phyloP scores from a whole-genome alignment of 2,329 filamentous ascomycete species.

The Xylariaceae sp. region DNA sequence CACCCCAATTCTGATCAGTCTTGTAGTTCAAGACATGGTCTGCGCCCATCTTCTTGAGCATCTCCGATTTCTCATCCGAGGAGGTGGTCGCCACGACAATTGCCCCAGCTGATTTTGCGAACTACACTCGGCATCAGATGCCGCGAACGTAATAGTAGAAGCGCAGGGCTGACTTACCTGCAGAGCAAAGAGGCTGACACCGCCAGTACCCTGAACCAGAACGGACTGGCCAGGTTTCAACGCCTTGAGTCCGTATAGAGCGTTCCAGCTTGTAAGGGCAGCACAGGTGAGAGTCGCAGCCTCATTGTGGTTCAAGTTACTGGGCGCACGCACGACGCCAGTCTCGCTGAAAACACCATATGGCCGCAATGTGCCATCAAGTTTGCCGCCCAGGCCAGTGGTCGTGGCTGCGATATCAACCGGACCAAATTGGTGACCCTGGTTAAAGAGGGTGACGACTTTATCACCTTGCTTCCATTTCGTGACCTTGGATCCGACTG shows the following conservation, averaged over 20 bases:
- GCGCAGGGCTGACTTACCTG: slow-evolving; percentile 31
- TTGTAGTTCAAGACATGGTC: slow-evolving; percentile 50
- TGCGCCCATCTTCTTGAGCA: slow-evolving; percentile 44
- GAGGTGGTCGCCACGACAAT: slow-evolving; percentile 47
- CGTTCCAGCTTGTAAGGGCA: slow-evolving; percentile 63
- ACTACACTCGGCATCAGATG: slow-evolving; percentile 26
- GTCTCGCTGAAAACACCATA: slow-evolving; percentile 65
- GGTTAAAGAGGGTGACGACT: slow-evolving; percentile 60
- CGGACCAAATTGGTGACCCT: slow-evolving; percentile 46
- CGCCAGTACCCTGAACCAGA: slow-evolving; percentile 67
- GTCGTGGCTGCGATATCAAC: slow-evolving; percentile 31
- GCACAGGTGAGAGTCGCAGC: slow-evolving; percentile 58
- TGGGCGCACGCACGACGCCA: slow-evolving; percentile 62
- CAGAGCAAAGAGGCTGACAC: slow-evolving; percentile 63
- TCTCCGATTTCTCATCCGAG: slow-evolving; percentile 40
- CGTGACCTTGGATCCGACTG: slow-evolving; percentile 46
- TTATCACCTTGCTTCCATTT: slow-evolving; percentile 50
- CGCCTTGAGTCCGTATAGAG: slow-evolving; percentile 53
- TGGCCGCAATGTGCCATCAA: slow-evolving; percentile 66
- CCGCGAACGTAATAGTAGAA: too few species aligned
- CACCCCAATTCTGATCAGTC: slow-evolving; percentile 43
- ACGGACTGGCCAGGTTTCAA: slow-evolving; percentile 55
- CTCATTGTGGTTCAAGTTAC: slow-evolving; percentile 49
- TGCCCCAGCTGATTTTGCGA: slow-evolving; percentile 47
- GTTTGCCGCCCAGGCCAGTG: slow-evolving; percentile 63